These are phyloP conservation scores for Purshia tridentata DNA, from an alignment of 306 rosid genomes.

Conservation along the genomic window DNA sequence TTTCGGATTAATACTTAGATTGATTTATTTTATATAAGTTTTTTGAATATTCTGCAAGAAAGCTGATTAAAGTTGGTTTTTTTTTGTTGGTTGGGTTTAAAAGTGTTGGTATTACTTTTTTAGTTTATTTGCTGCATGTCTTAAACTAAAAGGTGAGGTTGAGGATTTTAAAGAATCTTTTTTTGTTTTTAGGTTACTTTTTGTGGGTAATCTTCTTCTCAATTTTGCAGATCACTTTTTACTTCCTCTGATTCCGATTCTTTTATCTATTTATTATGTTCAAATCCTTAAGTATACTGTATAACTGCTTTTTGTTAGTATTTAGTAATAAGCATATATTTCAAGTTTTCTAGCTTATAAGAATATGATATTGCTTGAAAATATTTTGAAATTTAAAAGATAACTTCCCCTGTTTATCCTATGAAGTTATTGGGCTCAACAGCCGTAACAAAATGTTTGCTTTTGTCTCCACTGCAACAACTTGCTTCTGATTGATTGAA, in stretches of 20 bases:
- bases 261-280: constrained; percentile 6
- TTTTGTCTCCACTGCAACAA: not conserved
- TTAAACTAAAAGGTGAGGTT: constrained; percentile 19
- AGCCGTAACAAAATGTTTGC: not conserved
- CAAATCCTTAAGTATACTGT: not conserved
- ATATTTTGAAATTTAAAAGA: not conserved
- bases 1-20: not conserved
- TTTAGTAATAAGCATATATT: not conserved
- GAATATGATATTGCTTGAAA: not conserved
- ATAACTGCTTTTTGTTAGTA: not conserved
- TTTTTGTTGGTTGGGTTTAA: constrained; percentile 1
- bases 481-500: constrained; percentile 15
- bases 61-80: constrained; percentile 19
- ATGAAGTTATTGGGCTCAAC: not conserved
- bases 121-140: constrained; percentile 17
- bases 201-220: constrained; percentile 4
- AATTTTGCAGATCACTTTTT: constrained; percentile 30
- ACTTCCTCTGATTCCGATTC: constrained; percentile 30
- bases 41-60: constrained; percentile 12
- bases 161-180: constrained; percentile 20
- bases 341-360: not conserved
- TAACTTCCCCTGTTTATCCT: not conserved
- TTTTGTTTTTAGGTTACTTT: not conserved
- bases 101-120: not conserved
- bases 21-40: not conserved